Evolutionary conservation across 768 basidiomycete genomes (phyloP).

Genomic region (Pulveroboletus sp.): DNA sequence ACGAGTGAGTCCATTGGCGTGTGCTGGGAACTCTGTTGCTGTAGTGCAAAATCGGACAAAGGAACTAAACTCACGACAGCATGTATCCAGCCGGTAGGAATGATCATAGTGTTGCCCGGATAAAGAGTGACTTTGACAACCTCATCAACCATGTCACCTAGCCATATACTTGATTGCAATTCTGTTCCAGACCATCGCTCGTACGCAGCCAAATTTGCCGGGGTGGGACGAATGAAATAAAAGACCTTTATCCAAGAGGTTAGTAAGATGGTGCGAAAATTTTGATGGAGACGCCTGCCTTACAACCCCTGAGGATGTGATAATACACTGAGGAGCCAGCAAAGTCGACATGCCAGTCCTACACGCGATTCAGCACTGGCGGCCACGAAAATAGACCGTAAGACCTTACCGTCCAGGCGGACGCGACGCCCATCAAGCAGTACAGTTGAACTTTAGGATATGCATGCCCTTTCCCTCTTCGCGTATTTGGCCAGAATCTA

Average conservation of each 20-base stretch:
- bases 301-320: constrained; percentile 81
- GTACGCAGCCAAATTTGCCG: constrained; percentile 82
- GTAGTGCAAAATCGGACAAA: neutral
- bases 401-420: constrained; percentile 86
- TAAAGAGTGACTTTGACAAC: constrained; percentile 79
- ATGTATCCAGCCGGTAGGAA: constrained; percentile 97
- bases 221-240: constrained; percentile 90
- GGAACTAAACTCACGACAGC: constrained; percentile 66
- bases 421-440: constrained; percentile 92
- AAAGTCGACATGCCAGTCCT: constrained; percentile 99
- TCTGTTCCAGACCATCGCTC: constrained; percentile 94
- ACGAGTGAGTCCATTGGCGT: constrained; percentile 92
- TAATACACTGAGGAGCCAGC: constrained; percentile 98
- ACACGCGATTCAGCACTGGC: constrained; percentile 3
- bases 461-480: constrained; percentile 64
- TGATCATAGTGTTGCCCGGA: constrained; percentile 86
- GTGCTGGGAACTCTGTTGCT: constrained; percentile 46
- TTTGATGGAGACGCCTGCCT: constrained; percentile 43
- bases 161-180: constrained; percentile 81
- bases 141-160: constrained; percentile 89
- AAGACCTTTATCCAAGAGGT: constrained; percentile 57
- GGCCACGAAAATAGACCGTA: neutral
- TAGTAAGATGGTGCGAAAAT: neutral
- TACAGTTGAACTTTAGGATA: constrained; percentile 96
- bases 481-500: constrained; percentile 84